phyloP scores from a whole-genome alignment of 805 yeast genomes.

The Kuraishia capsulata region DNA sequence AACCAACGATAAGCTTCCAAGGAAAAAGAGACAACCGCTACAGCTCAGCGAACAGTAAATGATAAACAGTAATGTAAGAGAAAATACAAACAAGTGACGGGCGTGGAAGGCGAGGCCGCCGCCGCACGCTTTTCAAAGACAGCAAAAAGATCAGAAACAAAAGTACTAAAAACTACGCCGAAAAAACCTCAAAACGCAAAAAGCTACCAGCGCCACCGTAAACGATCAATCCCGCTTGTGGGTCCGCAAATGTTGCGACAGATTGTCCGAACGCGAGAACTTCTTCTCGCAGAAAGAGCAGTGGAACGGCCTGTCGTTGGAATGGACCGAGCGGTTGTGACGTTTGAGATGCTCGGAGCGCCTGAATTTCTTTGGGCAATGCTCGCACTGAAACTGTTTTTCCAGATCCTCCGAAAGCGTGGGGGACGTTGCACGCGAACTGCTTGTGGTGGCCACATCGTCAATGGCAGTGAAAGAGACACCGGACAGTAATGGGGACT shows the following conservation, averaged over 20 bases:
- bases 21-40: too few species aligned
- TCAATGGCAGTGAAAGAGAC: neutral
- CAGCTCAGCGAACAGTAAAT: too few species aligned
- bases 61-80: too few species aligned
- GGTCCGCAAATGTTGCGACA: slow-evolving; percentile 54
- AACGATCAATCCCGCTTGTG: slow-evolving; percentile 20
- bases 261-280: slow-evolving; percentile 59
- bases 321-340: slow-evolving; percentile 59
- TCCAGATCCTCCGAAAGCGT: slow-evolving; percentile 9
- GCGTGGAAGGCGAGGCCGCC: too few species aligned
- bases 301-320: slow-evolving; percentile 47
- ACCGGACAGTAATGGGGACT: neutral
- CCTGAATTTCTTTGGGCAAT: slow-evolving; percentile 37
- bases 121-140: too few species aligned
- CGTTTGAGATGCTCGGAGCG: slow-evolving; percentile 61
- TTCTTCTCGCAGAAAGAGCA: slow-evolving; percentile 51
- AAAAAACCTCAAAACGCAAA: too few species aligned
- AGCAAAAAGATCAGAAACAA: too few species aligned
- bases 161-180: too few species aligned
- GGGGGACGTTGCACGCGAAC: neutral
- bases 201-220: too few species aligned
- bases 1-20: too few species aligned
- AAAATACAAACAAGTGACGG: too few species aligned
- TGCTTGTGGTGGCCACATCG: neutral
- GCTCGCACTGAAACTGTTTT: slow-evolving; percentile 26